Conservation (phyloP, 106 monocot species). For the Allium cepa region DNA sequence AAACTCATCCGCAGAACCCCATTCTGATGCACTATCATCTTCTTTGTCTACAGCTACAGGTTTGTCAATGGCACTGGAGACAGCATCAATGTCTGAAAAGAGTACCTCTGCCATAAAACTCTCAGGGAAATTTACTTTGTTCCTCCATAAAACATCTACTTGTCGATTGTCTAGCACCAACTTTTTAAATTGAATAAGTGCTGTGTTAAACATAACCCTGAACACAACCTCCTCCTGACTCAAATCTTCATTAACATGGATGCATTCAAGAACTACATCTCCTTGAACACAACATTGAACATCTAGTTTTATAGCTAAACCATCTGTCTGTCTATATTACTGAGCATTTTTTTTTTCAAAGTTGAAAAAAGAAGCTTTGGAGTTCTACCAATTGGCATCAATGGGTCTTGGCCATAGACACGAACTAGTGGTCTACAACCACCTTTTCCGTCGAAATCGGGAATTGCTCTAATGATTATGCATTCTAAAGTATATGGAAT, state of each 20-base stretch:
- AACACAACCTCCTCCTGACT: constrained; percentile 54
- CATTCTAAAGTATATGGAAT: constrained; percentile 46
- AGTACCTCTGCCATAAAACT: constrained; percentile 91
- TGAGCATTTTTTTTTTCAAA: constrained; percentile 29
- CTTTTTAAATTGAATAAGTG: constrained; percentile 52
- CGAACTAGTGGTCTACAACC: constrained; percentile 70
- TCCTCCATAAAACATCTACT: constrained; percentile 62
- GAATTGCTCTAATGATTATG: constrained; percentile 47
- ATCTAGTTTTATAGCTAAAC: constrained; percentile 43
- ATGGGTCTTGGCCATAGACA: constrained; percentile 69
- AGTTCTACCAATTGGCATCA: constrained; percentile 32
- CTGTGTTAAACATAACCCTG: constrained; percentile 85
- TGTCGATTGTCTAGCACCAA: constrained; percentile 56
- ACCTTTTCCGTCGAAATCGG: constrained; percentile 43
- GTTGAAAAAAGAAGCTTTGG: constrained; percentile 68
- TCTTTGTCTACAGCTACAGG: constrained; percentile 20
- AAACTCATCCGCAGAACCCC: constrained; percentile 54
- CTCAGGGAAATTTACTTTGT: constrained; percentile 47
- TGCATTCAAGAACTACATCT: constrained; percentile 88
- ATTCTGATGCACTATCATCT: constrained; percentile 31
- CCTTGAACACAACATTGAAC: constrained; percentile 77
- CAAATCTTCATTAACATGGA: constrained; percentile 48
- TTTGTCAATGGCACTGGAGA: constrained; percentile 26
- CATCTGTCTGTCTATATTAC: constrained; percentile 45
- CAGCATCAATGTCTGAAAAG: constrained; percentile 72